Conservation (phyloP, 139 green algal genomes). For the Zygnema cylindricum region DNA sequence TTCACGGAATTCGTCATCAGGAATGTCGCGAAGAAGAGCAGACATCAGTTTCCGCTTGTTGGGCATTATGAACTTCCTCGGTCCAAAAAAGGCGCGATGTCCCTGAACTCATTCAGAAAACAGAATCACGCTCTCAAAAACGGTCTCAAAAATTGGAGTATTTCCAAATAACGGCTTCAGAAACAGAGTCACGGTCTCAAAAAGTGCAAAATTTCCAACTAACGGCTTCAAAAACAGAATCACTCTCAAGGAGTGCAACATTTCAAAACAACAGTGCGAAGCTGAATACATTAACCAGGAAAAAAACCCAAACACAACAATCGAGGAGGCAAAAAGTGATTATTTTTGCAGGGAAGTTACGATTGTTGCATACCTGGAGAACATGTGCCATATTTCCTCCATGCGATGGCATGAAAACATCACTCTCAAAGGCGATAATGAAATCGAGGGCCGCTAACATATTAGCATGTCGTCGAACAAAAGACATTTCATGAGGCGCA, state of each 20-base stretch:
- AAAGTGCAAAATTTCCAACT: not conserved
- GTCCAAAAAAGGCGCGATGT: slow-evolving; percentile 30
- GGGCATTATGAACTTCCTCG: slow-evolving; percentile 37
- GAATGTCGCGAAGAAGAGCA: not conserved
- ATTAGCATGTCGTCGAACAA: not conserved
- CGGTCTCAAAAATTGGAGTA: not conserved
- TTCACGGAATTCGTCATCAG: not conserved
- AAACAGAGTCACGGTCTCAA: not conserved
- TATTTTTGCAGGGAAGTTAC: no score
- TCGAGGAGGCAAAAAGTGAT: not conserved
- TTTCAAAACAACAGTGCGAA: not conserved
- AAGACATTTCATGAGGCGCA: not conserved
- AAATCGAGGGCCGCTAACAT: slow-evolving; percentile 42
- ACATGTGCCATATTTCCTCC: slow-evolving; percentile 48
- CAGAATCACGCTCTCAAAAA: no score
- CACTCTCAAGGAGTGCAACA: not conserved
- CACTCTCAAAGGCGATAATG: not conserved
- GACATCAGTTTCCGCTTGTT: slow-evolving; percentile 34
- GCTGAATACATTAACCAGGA: not conserved
- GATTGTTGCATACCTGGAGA: slow-evolving; percentile 25
- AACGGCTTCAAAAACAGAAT: slow-evolving; percentile 2
- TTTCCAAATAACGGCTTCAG: not conserved
- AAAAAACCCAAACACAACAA: not conserved
- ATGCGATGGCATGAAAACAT: slow-evolving; percentile 50
- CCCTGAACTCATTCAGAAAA: slow-evolving; percentile 4